phyloP scores from a whole-genome alignment of 345 rosid genomes.

The Acer saccharum region DNA sequence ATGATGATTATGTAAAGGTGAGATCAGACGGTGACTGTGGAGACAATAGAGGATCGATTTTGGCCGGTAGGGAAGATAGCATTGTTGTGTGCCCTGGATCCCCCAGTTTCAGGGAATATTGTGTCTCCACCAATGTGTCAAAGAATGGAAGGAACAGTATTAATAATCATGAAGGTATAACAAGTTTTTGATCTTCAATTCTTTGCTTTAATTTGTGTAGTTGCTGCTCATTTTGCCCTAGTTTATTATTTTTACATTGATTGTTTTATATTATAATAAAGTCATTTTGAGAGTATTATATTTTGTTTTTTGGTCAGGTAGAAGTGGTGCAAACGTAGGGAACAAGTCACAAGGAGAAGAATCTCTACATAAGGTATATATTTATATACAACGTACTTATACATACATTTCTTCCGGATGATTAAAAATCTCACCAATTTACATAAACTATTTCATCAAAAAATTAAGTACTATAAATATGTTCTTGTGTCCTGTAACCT shows the following conservation, averaged over 20 bases:
- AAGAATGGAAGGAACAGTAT: neutral
- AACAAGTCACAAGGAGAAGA: neutral
- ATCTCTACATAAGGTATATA: neutral
- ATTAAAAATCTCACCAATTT: no score
- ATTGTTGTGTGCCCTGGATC: constrained; percentile 27
- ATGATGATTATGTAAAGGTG: neutral
- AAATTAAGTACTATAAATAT: no score
- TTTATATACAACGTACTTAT: no score
- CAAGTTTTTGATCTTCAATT: neutral
- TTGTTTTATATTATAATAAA: no score
- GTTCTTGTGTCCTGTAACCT: neutral
- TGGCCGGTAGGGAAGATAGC: constrained; percentile 15
- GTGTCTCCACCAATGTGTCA: constrained; percentile 8
- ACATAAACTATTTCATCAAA: no score
- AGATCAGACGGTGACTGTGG: neutral
- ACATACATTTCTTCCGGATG: no score
- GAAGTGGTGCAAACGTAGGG: neutral
- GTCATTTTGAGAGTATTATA: neutral
- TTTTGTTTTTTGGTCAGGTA: constrained; percentile 3
- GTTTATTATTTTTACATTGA: no score
- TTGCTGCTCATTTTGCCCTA: no score
- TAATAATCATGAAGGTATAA: constrained; percentile 2
- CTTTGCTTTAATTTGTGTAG: no score
- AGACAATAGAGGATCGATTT: neutral
- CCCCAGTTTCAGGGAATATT: constrained; percentile 51